phyloP scores from a whole-genome alignment of 2,329 filamentous ascomycete species.

The Cytospora leucostoma region DNA sequence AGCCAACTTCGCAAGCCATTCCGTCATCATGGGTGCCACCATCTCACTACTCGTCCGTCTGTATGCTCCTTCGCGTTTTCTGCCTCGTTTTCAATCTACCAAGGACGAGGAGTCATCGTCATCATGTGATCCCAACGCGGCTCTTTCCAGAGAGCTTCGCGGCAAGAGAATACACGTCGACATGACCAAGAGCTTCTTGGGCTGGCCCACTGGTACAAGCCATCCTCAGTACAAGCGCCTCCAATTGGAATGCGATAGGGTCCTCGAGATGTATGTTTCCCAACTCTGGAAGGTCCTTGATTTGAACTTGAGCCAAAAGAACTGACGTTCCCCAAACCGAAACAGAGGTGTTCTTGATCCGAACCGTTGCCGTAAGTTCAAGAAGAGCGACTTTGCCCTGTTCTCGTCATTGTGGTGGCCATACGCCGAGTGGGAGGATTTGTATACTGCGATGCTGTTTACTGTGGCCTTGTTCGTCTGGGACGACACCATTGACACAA shows the following conservation, averaged over 20 bases:
- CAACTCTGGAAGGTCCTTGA: too few relatives aligned
- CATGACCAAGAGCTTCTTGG: conserved; percentile 25
- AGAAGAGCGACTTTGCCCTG: conserved; percentile 37
- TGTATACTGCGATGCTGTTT: conserved; percentile 37
- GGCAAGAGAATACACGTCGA: conserved; percentile 23
- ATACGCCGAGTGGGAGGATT: conserved; percentile 37
- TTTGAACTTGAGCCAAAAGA: not conserved
- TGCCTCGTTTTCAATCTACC: not conserved
- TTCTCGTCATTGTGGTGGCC: conserved; percentile 40
- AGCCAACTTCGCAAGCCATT: not conserved
- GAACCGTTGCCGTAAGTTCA: conserved; percentile 36
- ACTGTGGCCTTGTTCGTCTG: conserved; percentile 40
- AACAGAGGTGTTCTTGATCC: conserved; percentile 36
- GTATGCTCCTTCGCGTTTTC: not conserved
- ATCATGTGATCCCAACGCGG: conserved; percentile 9
- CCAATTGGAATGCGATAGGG: conserved; percentile 11
- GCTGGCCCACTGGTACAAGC: conserved; percentile 18
- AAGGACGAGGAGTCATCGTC: not conserved
- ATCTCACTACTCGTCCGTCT: conserved; percentile 5
- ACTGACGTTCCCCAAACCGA: conserved; percentile 8
- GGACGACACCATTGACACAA: conserved; percentile 39
- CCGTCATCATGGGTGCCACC: conserved; percentile 13
- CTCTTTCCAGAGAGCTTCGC: conserved; percentile 22
- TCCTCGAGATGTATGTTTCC: conserved; percentile 19
- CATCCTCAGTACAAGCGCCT: conserved; percentile 19